These are phyloP conservation scores for Pelargonium cotyledonis DNA, from an alignment of 441 rosid species.

Conservation along the genomic window DNA sequence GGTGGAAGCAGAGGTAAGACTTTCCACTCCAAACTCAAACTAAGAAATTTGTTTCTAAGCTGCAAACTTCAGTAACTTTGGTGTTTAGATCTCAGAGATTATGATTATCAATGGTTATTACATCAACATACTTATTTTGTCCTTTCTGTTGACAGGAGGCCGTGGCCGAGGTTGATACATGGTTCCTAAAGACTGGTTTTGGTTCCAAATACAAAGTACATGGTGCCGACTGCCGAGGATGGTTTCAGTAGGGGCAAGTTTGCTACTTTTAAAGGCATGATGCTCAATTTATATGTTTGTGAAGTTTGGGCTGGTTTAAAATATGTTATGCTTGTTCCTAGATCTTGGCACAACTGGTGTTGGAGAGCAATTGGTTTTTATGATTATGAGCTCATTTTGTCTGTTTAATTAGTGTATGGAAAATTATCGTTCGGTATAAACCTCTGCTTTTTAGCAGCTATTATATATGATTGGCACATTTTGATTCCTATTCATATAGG, in stretches of 20 bases:
- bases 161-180: constrained; percentile 42
- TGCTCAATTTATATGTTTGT: constrained; percentile 20
- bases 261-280: constrained; percentile 41
- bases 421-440: no score
- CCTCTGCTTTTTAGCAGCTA: no score
- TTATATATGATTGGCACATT: no score
- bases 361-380: background rate
- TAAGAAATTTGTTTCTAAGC: no score
- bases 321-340: background rate
- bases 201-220: background rate
- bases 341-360: background rate
- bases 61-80: no score
- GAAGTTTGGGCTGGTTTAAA: constrained; percentile 13
- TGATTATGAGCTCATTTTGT: background rate
- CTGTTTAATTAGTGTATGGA: background rate
- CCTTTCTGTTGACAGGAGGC: constrained; percentile 37
- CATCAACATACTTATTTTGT: background rate
- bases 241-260: constrained; percentile 15
- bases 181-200: background rate
- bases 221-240: background rate
- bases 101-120: background rate
- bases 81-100: no score
- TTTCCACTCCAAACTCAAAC: background rate
- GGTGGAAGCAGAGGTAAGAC: constrained; percentile 50
- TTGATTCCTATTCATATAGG: no score